Percentiles rank a stretch among this genome's conserved stretches.
These are phyloP conservation scores for Cercospora zeae-maydis DNA, from an alignment of 2,329 filamentous ascomycete genomes.

Conservation along the genomic window DNA sequence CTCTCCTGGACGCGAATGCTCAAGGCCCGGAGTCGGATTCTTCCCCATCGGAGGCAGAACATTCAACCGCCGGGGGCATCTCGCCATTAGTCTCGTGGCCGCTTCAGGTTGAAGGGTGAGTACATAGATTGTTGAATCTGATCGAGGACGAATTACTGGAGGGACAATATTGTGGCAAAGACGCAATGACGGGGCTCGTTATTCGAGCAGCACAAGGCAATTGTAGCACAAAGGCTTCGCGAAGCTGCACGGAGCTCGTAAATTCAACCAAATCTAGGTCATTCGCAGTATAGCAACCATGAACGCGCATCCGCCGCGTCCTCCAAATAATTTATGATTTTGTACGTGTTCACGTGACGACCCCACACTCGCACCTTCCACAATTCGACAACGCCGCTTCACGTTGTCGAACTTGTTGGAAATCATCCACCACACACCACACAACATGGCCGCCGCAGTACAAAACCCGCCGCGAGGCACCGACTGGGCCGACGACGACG, in stretches of 20 bases:
- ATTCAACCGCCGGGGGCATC: neutral
- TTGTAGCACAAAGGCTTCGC: too few species aligned
- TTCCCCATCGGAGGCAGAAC: neutral
- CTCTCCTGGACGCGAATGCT: neutral
- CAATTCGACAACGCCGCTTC: slow-evolving; percentile 5
- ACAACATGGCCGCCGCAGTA: slow-evolving; percentile 32
- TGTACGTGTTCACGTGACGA: neutral
- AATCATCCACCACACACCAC: slow-evolving; percentile 8
- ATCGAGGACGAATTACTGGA: neutral
- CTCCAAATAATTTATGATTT: neutral
- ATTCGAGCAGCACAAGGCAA: too few species aligned
- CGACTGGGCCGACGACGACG: slow-evolving; percentile 91
- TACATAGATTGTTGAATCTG: neutral
- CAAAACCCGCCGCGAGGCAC: slow-evolving; percentile 45
- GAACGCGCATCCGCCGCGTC: neutral
- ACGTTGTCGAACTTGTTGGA: neutral
- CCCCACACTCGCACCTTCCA: slow-evolving; percentile 7
- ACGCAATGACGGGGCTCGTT: too few species aligned
- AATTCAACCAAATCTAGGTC: too few species aligned
- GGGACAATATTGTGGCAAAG: neutral
- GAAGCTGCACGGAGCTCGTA: too few species aligned
- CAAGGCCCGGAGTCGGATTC: neutral
- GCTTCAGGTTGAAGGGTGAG: neutral
- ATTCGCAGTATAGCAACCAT: neutral
- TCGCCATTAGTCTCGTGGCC: neutral